Percentiles rank a stretch among this genome's conserved stretches.
phyloP scores from a whole-genome alignment of 2,329 filamentous ascomycete species.

The Trichophyton equinum region DNA sequence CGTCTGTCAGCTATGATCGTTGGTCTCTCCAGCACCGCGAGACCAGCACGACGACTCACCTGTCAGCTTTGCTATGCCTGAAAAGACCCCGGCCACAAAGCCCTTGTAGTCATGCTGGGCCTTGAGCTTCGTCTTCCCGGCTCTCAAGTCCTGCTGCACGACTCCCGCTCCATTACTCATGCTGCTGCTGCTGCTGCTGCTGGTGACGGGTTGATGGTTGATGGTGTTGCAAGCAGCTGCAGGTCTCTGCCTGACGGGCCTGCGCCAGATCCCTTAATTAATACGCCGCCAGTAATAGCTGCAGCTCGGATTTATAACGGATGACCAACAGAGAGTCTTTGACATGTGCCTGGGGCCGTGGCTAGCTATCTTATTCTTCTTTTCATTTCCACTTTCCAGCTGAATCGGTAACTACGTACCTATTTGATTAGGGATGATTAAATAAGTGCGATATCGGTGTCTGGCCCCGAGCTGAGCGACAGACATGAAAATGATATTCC shows the following conservation, averaged over 20 bases:
- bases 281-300: neutral
- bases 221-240: neutral
- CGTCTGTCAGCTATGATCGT: too few species aligned
- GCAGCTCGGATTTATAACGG: too few species aligned
- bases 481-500: too few species aligned
- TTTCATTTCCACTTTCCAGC: neutral
- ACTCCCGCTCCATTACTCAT: neutral
- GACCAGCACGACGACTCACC: slow-evolving; percentile 41
- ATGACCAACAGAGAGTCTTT: neutral
- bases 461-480: neutral
- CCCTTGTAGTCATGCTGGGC: slow-evolving; percentile 61
- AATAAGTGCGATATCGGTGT: neutral
- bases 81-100: slow-evolving; percentile 96
- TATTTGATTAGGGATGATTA: neutral
- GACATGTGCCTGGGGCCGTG: neutral
- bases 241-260: neutral
- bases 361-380: neutral
- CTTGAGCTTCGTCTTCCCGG: slow-evolving; percentile 3
- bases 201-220: neutral
- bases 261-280: neutral
- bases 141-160: neutral
- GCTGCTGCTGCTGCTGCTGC: neutral
- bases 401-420: neutral
- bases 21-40: too few species aligned
- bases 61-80: slow-evolving; percentile 76